Evolutionary conservation across 495 filamentous ascomycete genomes (phyloP).

Genomic region (Podospora fimiseda): DNA sequence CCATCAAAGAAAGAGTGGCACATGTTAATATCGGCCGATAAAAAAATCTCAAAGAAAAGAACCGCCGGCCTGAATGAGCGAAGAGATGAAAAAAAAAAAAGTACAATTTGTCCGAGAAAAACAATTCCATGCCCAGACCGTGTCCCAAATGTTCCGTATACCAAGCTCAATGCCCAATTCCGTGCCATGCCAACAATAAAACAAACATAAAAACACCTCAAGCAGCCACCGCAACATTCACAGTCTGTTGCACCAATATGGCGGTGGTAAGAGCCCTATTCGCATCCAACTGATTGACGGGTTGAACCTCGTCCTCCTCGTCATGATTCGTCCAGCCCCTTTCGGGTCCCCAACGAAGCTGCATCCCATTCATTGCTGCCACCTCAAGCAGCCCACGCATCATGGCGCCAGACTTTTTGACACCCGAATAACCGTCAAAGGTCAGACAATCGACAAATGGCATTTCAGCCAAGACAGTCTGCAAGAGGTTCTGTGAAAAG

Average conservation of each 20-base stretch:
- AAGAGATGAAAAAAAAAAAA: too few species aligned
- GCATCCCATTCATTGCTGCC: constrained; percentile 42
- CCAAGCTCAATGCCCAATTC: background rate
- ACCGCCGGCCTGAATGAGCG: too few species aligned
- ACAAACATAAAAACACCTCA: background rate
- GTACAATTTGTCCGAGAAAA: too few species aligned
- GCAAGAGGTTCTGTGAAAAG: constrained; percentile 58
- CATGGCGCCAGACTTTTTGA: constrained; percentile 61
- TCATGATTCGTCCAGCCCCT: constrained; percentile 55
- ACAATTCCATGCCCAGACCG: background rate
- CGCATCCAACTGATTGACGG: background rate
- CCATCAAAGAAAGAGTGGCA: too few species aligned
- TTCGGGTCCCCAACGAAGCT: constrained; percentile 63
- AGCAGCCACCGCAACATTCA: background rate
- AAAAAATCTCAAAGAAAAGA: too few species aligned
- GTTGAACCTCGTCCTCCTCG: constrained; percentile 14
- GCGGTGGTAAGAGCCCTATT: background rate
- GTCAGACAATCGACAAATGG: constrained; percentile 57
- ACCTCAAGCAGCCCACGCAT: constrained; percentile 62
- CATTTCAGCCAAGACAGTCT: constrained; percentile 51
- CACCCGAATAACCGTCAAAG: constrained; percentile 69
- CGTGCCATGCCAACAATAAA: background rate
- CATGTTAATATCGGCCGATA: too few species aligned
- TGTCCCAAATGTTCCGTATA: background rate
- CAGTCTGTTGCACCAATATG: background rate